phyloP scores from a whole-genome alignment of 129 eudicot species.

The Logfia minima region DNA sequence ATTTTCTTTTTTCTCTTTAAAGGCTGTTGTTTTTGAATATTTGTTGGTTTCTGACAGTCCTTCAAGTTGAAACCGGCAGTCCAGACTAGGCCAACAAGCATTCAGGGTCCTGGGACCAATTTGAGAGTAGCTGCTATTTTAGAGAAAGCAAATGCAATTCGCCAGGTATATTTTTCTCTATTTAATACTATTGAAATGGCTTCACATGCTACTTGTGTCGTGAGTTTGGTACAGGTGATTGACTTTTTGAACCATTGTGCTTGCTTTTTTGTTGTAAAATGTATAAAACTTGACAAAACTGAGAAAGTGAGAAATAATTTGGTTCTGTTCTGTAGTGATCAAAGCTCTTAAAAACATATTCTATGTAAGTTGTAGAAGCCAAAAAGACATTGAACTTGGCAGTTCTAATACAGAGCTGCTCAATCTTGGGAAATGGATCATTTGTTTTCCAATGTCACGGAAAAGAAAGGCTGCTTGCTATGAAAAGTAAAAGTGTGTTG shows the following conservation, averaged over 20 bases:
- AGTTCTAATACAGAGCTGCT: background rate
- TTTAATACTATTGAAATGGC: background rate
- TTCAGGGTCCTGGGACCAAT: conserved; percentile 77
- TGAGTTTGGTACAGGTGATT: background rate
- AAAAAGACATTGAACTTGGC: background rate
- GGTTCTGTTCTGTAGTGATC: no score
- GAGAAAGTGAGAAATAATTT: no score
- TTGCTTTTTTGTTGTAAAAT: background rate
- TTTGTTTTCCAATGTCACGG: background rate
- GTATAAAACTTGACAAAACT: no score
- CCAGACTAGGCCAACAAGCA: conserved; percentile 65
- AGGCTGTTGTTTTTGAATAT: background rate
- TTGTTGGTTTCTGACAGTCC: conserved; percentile 46
- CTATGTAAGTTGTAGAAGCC: background rate
- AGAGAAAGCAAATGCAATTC: conserved; percentile 82
- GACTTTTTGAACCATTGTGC: background rate
- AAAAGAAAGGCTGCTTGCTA: background rate
- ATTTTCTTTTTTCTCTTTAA: background rate
- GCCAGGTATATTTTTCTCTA: conserved; percentile 38
- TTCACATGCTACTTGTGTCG: background rate
- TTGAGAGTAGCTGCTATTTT: conserved; percentile 84
- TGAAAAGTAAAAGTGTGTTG: conserved; percentile 8
- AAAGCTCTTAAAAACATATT: background rate
- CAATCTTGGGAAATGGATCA: background rate
- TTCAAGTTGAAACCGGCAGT: conserved; percentile 80